These are phyloP conservation scores for Alternaria arbusti DNA, from an alignment of 2,329 filamentous ascomycete species.

Conservation along the genomic window DNA sequence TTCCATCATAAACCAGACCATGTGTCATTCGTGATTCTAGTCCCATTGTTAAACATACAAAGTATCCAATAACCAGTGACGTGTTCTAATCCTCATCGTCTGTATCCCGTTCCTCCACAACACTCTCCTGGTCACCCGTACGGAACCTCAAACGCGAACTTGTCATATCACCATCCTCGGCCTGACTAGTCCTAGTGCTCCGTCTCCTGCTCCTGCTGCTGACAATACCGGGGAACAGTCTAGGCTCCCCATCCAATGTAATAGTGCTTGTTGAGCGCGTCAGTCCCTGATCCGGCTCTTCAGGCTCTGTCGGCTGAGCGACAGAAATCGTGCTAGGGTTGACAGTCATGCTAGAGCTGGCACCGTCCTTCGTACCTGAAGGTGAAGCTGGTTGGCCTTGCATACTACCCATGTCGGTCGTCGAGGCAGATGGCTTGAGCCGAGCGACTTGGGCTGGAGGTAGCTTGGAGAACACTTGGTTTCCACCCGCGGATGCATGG, in stretches of 20 bases:
- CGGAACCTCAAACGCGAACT: constrained; percentile 11
- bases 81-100: constrained; percentile 15
- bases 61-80: neutral
- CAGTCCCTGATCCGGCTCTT: constrained; percentile 26
- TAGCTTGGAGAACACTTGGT: constrained; percentile 33
- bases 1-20: neutral
- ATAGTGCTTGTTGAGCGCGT: constrained; percentile 33
- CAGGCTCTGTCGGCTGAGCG: constrained; percentile 32
- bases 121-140: constrained; percentile 8
- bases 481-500: constrained; percentile 48
- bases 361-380: constrained; percentile 24
- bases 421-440: constrained; percentile 32
- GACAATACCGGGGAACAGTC: constrained; percentile 75
- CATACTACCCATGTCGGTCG: constrained; percentile 22
- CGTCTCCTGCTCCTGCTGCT: constrained; percentile 51
- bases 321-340: constrained; percentile 28
- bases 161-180: constrained; percentile 26
- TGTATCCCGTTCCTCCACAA: constrained; percentile 14
- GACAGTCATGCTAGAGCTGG: constrained; percentile 36
- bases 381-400: constrained; percentile 34
- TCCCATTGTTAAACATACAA: neutral
- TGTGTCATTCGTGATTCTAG: neutral
- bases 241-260: constrained; percentile 64
- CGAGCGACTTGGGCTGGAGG: constrained; percentile 49
- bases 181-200: constrained; percentile 29